Percentiles rank a stretch among this genome's conserved stretches.
Conservation (phyloP, 441 rosid species). For the Erysimum cheiri region DNA sequence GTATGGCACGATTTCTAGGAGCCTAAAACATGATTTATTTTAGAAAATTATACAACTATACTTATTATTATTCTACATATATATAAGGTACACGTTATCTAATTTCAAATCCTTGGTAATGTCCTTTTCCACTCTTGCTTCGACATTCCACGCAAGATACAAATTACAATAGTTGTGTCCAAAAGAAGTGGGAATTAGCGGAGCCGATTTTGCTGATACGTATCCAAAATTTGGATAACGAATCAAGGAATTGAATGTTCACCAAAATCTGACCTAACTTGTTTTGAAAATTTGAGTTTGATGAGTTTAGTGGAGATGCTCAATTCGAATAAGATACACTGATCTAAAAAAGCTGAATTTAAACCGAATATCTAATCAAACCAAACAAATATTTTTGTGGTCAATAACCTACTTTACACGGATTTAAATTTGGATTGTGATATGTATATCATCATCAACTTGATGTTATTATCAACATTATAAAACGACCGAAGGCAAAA, state of each 20-base stretch:
- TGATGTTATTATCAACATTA: not conserved
- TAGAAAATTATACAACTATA: not conserved
- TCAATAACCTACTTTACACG: too few species aligned
- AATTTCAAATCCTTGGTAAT: not conserved
- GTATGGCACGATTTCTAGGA: conserved; percentile 30
- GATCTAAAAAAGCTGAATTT: not conserved
- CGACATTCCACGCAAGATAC: too few species aligned
- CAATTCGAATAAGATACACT: not conserved
- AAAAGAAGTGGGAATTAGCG: not conserved
- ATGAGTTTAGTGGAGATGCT: not conserved
- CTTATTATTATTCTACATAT: not conserved
- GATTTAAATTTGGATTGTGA: too few species aligned
- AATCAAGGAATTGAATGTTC: conserved; percentile 19
- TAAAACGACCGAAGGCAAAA: not conserved
- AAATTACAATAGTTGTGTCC: not conserved
- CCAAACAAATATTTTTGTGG: too few species aligned
- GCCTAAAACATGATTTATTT: conserved; percentile 1
- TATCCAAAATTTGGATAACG: conserved; percentile 8
- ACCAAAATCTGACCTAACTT: conserved; percentile 31
- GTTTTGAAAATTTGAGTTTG: not conserved
- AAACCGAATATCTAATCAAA: not conserved
- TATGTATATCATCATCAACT: too few species aligned
- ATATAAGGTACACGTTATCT: conserved; percentile 3
- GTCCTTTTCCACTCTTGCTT: too few species aligned
- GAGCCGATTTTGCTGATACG: conserved; percentile 28